Evolutionary conservation across 495 filamentous ascomycete genomes (phyloP).

Genomic region (Hypoxylon trugodes): DNA sequence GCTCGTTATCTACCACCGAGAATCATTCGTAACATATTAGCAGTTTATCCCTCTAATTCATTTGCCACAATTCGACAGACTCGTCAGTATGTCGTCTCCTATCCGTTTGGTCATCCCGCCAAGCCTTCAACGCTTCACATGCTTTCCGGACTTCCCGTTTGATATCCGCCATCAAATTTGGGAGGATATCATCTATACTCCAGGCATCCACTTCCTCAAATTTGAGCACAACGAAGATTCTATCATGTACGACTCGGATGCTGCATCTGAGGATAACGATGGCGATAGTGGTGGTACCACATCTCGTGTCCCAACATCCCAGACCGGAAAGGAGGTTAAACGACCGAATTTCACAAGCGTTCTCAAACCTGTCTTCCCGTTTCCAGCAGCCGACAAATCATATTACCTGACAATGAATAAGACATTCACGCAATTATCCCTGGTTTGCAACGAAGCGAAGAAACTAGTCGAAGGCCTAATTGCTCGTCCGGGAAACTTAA

Average conservation of each 20-base stretch:
- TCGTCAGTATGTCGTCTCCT: slow-evolving; percentile 15
- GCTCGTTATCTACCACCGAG: not conserved
- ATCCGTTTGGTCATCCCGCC: slow-evolving; percentile 23
- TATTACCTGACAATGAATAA: slow-evolving; percentile 40
- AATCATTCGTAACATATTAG: slow-evolving; percentile 1
- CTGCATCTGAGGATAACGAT: not conserved
- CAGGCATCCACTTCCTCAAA: slow-evolving; percentile 47
- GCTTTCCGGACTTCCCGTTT: slow-evolving; percentile 37
- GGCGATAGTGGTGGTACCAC: not conserved
- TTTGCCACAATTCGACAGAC: not conserved
- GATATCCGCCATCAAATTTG: slow-evolving; percentile 43
- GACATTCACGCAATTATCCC: slow-evolving; percentile 28
- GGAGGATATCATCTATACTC: slow-evolving; percentile 34
- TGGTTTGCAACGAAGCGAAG: slow-evolving; percentile 37
- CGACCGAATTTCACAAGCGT: slow-evolving; percentile 22
- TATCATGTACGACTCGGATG: slow-evolving; percentile 4
- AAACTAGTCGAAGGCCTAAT: slow-evolving; percentile 27
- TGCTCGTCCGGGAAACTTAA: slow-evolving; percentile 33
- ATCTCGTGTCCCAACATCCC: not conserved
- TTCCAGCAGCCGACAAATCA: slow-evolving; percentile 37
- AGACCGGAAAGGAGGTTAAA: slow-evolving; percentile 5
- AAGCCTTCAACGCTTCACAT: slow-evolving; percentile 28
- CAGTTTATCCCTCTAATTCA: not conserved
- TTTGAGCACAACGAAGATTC: slow-evolving; percentile 23
- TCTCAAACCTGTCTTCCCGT: slow-evolving; percentile 32